Evolutionary conservation across 1,139 yeast species (phyloP), one percentile per base, ranked within the genome.

Genomic region (Blastobotrys buckinghamii): DNA sequence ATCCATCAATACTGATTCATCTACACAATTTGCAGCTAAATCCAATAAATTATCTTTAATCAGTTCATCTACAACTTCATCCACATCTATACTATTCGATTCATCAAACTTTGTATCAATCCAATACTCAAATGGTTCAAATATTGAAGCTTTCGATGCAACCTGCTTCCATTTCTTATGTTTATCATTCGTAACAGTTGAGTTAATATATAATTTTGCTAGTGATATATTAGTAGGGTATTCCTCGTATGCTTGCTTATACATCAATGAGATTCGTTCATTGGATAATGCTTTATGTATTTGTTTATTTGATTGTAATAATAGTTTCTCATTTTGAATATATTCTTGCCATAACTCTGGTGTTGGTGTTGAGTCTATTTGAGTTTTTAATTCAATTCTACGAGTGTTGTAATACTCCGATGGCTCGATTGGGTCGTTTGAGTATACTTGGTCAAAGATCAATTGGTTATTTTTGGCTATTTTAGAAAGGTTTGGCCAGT

Each of bases 91-190:
- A 1, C 27, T 41, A 2, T 39, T 17, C 19, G n/a, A n/a, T 6
- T 40, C 47, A 7, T 20, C 15, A 32, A 51, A 39, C 22, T 45
- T 37, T 2, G 50, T 33, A 37, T 50, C 42, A 15, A 51, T 40
- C 46, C 46, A 54, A 17, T 40, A 38, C 7, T 43, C 34, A 58
- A 58, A 56, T 22, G 47, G 42, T 17, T 43, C 52, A 13, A 26
- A 7, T 2, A 2, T 4, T 39, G 6, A 41, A 27, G 5, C 40
- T 16, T 47, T 38, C 30, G 20, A 8, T 1, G 52, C 51, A 20
- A 43, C 30, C 26, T 47, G 44, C 10, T 50, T 36, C 58, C 57
- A 55, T 37, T 47, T 7, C 9, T 13, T 15, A 10, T 34, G 15
- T 9, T 22, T 22, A 19, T 40, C 15, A n/a, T 2, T 12, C 4